Conservation (phyloP, 2,329 filamentous ascomycete species). For the Claviceps arundinis region DNA sequence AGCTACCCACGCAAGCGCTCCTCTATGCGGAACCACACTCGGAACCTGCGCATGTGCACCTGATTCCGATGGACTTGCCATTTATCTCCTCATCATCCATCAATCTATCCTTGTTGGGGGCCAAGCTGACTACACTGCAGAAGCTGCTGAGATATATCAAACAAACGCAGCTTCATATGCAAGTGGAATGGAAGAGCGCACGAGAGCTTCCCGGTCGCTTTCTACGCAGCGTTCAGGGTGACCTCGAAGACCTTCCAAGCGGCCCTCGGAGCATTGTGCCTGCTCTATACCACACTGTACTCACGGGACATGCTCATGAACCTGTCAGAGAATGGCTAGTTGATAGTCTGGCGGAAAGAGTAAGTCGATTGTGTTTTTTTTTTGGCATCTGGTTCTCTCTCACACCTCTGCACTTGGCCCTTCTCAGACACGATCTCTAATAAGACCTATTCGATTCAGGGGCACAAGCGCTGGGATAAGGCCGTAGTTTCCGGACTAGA, state of each 20-base stretch:
- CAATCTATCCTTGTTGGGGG: slow-evolving; percentile 71
- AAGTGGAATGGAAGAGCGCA: slow-evolving; percentile 70
- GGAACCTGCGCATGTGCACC: slow-evolving; percentile 24
- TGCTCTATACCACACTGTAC: slow-evolving; percentile 70
- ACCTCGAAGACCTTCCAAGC: slow-evolving; percentile 46
- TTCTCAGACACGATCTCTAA: neutral
- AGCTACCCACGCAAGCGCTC: slow-evolving; percentile 63
- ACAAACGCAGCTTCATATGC: slow-evolving; percentile 67
- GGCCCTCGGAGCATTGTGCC: slow-evolving; percentile 52
- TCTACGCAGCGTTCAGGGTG: slow-evolving; percentile 62
- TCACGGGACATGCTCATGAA: slow-evolving; percentile 67
- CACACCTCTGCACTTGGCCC: neutral
- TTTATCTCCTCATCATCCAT: slow-evolving; percentile 69
- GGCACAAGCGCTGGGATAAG: slow-evolving; percentile 92
- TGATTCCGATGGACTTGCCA: slow-evolving; percentile 71
- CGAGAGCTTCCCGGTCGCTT: slow-evolving; percentile 70
- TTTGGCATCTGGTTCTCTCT: neutral
- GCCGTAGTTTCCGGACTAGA: slow-evolving; percentile 66
- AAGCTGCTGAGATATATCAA: slow-evolving; percentile 76
- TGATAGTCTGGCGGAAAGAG: slow-evolving; percentile 67
- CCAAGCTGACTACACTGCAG: slow-evolving; percentile 76
- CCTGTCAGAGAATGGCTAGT: slow-evolving; percentile 78
- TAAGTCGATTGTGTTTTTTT: slow-evolving; percentile 29
- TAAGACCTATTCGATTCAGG: slow-evolving; percentile 31
- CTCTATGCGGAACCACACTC: slow-evolving; percentile 34